Evolutionary conservation across 176 grass and related monocot species (phyloP), one percentile per base, ranked within the genome.

Genomic region (Olyra latifolia): DNA sequence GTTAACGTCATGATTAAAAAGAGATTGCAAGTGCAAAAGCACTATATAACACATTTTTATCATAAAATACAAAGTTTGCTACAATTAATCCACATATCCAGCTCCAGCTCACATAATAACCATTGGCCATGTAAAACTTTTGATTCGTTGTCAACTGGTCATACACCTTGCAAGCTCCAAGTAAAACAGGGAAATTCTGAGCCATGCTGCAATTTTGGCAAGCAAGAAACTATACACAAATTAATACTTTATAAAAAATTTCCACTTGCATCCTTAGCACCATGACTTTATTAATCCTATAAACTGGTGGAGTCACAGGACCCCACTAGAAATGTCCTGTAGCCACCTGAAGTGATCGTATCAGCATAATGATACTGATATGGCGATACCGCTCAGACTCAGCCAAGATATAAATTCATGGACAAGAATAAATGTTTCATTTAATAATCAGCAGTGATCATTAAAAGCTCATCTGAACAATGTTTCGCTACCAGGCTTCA

Each of bases 1-100:
- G 6, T 73, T 56, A 25, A 79, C 67, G 10, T 56, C 81, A 74
- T 71, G 42, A 76, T 6, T 52, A 17, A 48, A 67, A 66, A 25
- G 25, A 16, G 27, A 71, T 16, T 44, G 44, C 40, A 7, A 71
- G 22, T 42, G 47, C 10, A 76, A 25, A 46, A 45, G 66, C 42
- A 8, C 22, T 15, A 23, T 16, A 48, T 66, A 32, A 46, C 23
- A 49, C 15, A 49, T 71, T 9, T 43, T 2, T 45, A 69, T 69
- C 20, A 25, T 23, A 69, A 14, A 62, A 29, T 25, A 16, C 58
- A 0, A 29, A 62, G 58, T 69, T 4, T 28, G 13, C 8, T 25
- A 46, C 42, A 52, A 67, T n/a, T 57, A 11, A 52, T 83, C 43
- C 70, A 69, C 42, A 66, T 76, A 20, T 58, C 35, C 35, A 68